These are phyloP conservation scores for Hortiboletus rubellus DNA, from an alignment of 1,284 basidiomycete species.

Conservation along the genomic window DNA sequence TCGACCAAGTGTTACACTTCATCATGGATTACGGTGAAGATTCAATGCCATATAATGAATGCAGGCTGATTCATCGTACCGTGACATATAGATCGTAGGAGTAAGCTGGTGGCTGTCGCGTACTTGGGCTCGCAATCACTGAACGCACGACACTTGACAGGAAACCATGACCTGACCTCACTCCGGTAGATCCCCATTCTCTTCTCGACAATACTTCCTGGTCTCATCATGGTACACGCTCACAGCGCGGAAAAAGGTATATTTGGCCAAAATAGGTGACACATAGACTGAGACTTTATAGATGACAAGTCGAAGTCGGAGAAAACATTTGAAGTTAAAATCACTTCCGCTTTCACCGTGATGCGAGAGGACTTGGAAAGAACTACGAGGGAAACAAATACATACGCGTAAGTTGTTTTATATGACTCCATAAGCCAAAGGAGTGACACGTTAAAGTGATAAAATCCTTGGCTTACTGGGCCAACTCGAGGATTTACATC, in stretches of 20 bases:
- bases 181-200: slow-evolving; percentile 17
- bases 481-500: slow-evolving; percentile 27
- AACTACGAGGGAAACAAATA: slow-evolving; percentile 21
- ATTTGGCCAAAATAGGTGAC: not conserved
- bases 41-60: not conserved
- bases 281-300: not conserved
- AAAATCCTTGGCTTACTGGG: slow-evolving; percentile 20
- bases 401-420: slow-evolving; percentile 29
- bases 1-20: not conserved
- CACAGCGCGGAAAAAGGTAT: slow-evolving; percentile 20
- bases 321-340: slow-evolving; percentile 23
- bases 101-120: slow-evolving; percentile 11
- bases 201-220: slow-evolving; percentile 1
- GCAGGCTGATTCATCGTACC: slow-evolving; percentile 6
- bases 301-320: slow-evolving; percentile 18
- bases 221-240: not conserved
- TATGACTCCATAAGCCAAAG: not conserved
- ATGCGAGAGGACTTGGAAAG: slow-evolving; percentile 18
- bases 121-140: not conserved
- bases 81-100: slow-evolving; percentile 13
- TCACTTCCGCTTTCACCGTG: slow-evolving; percentile 19
- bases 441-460: slow-evolving; percentile 22
- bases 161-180: slow-evolving; percentile 6
- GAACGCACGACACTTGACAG: slow-evolving; percentile 14
- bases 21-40: slow-evolving; percentile 26